These are phyloP conservation scores for Rhodomyrtus psidioides DNA, from an alignment of 441 rosid genomes.

Conservation along the genomic window DNA sequence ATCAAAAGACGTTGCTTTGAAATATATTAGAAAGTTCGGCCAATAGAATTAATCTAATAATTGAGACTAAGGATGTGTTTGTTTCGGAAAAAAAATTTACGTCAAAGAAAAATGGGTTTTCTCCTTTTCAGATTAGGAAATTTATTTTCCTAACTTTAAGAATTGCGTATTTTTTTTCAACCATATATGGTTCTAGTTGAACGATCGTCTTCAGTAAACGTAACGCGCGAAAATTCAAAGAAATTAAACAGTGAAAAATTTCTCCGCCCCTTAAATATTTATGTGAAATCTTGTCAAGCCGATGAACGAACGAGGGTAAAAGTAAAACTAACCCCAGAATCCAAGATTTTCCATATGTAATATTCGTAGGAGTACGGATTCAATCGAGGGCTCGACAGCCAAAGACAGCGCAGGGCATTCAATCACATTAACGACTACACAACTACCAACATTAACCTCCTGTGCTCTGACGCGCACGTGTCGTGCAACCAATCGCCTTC, in stretches of 20 bases:
- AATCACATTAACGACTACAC: rapidly evolving
- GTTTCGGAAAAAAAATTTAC: no score
- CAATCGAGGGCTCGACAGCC: not conserved
- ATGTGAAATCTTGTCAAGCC: not conserved
- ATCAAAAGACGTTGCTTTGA: not conserved
- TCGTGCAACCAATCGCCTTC: not conserved
- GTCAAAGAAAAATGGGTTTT: no score
- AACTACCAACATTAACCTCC: not conserved
- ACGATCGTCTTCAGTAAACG: no score
- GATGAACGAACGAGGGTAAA: no score
- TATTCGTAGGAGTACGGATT: not conserved
- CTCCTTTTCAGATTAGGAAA: no score
- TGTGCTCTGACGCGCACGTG: not conserved
- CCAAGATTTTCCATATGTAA: not conserved
- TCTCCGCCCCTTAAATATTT: no score
- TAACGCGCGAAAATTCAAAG: no score
- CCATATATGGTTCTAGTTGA: no score
- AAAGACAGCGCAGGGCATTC: not conserved
- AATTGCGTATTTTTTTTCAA: no score
- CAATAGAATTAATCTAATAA: not conserved
- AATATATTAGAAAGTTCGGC: not conserved
- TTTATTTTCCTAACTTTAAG: no score
- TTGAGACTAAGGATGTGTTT: no score
- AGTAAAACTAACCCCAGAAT: not conserved
- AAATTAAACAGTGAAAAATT: no score